phyloP scores from a whole-genome alignment of 2,329 filamentous ascomycete genomes.

The Akanthomyces dipterigenus region DNA sequence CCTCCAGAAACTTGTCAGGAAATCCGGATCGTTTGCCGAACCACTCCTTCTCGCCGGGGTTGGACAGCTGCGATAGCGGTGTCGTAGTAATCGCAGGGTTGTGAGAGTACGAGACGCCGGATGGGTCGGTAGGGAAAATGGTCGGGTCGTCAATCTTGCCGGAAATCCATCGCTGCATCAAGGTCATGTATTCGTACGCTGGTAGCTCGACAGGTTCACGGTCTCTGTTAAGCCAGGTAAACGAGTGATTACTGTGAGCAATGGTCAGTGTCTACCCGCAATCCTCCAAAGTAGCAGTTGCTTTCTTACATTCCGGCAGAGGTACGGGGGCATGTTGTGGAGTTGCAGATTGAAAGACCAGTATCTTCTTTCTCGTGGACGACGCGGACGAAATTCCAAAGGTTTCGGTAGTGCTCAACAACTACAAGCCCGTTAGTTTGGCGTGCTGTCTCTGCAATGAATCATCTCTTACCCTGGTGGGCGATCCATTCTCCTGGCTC shows the following conservation, averaged over 20 bases:
- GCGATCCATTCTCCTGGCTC: conserved; percentile 94
- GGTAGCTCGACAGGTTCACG: conserved; percentile 86
- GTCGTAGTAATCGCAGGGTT: conserved; percentile 53
- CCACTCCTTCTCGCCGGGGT: conserved; percentile 62
- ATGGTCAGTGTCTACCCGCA: background rate
- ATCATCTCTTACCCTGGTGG: conserved; percentile 69
- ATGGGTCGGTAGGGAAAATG: conserved; percentile 84
- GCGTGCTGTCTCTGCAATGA: conserved; percentile 14
- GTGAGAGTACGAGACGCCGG: conserved; percentile 59
- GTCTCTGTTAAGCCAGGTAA: conserved; percentile 90
- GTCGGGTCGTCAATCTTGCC: conserved; percentile 87
- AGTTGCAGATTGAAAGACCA: conserved; percentile 74
- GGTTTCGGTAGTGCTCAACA: conserved; percentile 83
- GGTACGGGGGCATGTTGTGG: conserved; percentile 80
- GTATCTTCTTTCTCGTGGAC: conserved; percentile 80
- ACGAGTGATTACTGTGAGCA: conserved; percentile 68
- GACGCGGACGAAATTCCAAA: conserved; percentile 83
- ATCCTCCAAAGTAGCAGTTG: background rate
- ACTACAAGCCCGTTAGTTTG: conserved; percentile 42
- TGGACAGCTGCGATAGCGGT: conserved; percentile 57
- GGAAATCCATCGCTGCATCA: conserved; percentile 95
- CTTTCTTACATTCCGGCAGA: conserved; percentile 82
- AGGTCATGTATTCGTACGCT: conserved; percentile 86
- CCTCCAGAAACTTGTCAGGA: conserved; percentile 78
- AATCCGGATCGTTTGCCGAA: conserved; percentile 90